Evolutionary conservation across 1,139 yeast species (phyloP), one percentile per base, ranked within the genome.

Genomic region (Scheffersomyces titani): DNA sequence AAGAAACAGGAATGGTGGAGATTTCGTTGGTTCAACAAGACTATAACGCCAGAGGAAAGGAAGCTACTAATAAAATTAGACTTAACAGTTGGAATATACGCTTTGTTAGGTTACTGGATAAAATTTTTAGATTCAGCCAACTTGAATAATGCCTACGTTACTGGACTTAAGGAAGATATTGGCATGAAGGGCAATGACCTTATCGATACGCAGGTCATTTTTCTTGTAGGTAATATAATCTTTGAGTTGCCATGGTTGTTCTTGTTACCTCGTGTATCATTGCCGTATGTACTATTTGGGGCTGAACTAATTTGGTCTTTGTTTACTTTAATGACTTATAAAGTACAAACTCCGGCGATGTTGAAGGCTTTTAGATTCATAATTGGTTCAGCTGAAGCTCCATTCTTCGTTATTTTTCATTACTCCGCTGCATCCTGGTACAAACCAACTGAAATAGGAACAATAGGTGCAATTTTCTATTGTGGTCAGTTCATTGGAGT

Each of bases 401-500:
- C 68, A 6, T 67, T 63, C 44, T 72, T 69, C 62, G 70, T 70
- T 1, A 59, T 62, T n/a, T 60, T 66, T 51, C 72, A 69, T 52
- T 68, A 58, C 52, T 60, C 64, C 16, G 63, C 70, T 46, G 69
- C 70, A 6, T 66, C 66, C 54, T 72, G 69, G 63, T 72, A 70
- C 62, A 69, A 65, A 52, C 63, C 73, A 2, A 65, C 67, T 44
- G 74, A 72, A 62, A 66, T 71, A 13, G 61, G 69, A 5, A 59
- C 70, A 50, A 64, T 74, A 51, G 73, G 72, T 48, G 71, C 69
- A 54, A 56, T 70, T 16, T 71, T 70, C 61, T 71, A 70, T 55
- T 62, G 67, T 52, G 75, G 75, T 2, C 73, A 71, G 55, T 70
- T 67, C 57, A 62, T 72, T 44, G 77, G 77, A 1, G 61, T 71